Evolutionary conservation across 345 rosid species (phyloP).

Genomic region (Mercurialis annua): DNA sequence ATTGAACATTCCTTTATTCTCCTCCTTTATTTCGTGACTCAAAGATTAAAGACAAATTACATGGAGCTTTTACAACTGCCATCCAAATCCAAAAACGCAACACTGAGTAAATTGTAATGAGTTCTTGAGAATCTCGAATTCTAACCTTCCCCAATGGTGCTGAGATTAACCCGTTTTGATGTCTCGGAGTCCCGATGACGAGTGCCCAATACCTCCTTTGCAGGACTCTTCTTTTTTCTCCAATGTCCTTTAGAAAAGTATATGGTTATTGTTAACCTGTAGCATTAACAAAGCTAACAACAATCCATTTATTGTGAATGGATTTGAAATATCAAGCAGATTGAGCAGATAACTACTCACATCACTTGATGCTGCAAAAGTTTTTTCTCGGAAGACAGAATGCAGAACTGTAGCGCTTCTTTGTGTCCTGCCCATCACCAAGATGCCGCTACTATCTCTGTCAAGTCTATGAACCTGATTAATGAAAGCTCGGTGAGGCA

Average conservation of each 20-base stretch:
- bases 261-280: neutral
- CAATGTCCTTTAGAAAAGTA: conserved; percentile 41
- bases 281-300: conserved; percentile 11
- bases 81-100: too few species aligned
- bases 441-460: conserved; percentile 85
- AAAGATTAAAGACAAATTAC: too few species aligned
- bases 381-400: conserved; percentile 85
- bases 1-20: too few species aligned
- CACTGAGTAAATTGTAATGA: too few species aligned
- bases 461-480: conserved; percentile 92
- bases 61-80: too few species aligned
- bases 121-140: conserved; percentile 4
- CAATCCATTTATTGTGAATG: neutral
- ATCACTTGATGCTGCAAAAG: conserved; percentile 57
- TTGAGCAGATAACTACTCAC: conserved; percentile 31
- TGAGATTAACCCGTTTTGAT: conserved; percentile 57
- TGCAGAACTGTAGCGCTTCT: conserved; percentile 70
- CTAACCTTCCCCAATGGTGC: conserved; percentile 82
- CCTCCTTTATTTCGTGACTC: too few species aligned
- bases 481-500: neutral
- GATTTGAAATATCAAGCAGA: neutral
- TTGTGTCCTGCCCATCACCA: conserved; percentile 94
- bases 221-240: conserved; percentile 43
- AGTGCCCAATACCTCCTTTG: conserved; percentile 81
- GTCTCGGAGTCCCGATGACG: conserved; percentile 74